Evolutionary conservation across 257 asterid species (phyloP), one percentile per base, ranked within the genome.

Genomic region (Solanum raphanifolium): DNA sequence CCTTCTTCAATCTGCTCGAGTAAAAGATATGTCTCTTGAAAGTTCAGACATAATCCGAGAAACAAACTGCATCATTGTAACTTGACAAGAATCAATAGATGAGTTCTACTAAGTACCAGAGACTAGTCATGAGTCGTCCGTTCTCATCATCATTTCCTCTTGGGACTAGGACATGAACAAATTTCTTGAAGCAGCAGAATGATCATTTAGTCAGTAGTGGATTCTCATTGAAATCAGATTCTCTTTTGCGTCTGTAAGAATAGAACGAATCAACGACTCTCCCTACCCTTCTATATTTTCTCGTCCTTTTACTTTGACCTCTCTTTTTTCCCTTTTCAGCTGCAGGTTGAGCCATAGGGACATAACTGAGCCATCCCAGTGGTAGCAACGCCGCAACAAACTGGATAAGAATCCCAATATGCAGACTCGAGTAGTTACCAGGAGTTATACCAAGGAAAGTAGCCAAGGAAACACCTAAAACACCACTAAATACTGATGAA

Each of bases 401-500:
- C 92, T 96, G 99, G 52, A 95, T 87, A 74, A 91, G 13, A 58
- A 95, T 95, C 65, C 99, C 99, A 12, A 87, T 27, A 29, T 98
- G 94, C 21, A 96, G 94, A 81, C 89, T 90, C 5, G 97, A 92
- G 91, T 94, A 96, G 87, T 95, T 91, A 18, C 93, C 92, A 7
- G 91, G 88, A 1, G 94, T 91, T 89, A 94, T 88, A 20, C 99
- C 98, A 58, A 96, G 95, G 87, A 83, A 65, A 60, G 93, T 91
- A 88, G 97, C 94, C 87, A 96, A 86, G 20, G 96, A 95, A 39
- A 96, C 92, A 2, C 99, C 98, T 39, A 93, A 87, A 69, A 96
- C 91, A 16, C 97, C 97, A 34, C 98, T 92, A 71, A 92, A 52
- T 32, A 93, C 92, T 12, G 98, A 94, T 1, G 98, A 94, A 13